Evolutionary conservation across 148 eudicot species (phyloP).

Genomic region (Fallopia convolvulus): DNA sequence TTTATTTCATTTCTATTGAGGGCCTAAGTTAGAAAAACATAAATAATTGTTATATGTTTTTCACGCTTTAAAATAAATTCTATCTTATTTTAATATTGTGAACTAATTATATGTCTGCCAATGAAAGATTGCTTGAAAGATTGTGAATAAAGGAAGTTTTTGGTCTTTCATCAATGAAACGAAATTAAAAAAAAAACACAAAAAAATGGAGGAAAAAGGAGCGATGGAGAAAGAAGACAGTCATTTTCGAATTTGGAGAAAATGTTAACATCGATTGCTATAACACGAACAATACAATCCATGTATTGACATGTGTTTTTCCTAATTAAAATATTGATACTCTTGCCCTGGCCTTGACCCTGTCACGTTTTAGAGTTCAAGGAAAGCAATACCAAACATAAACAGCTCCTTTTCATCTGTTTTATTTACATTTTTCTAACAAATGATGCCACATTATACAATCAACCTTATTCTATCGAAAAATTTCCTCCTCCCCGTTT

Average conservation of each 20-base stretch:
- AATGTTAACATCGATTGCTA: slow-evolving; percentile 32
- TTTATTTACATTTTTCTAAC: neutral
- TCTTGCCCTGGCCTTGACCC: neutral
- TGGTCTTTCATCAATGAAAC: neutral
- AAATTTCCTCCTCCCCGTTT: too few relatives aligned
- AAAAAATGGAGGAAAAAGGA: neutral
- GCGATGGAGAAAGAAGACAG: slow-evolving; percentile 14
- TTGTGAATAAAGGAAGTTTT: neutral
- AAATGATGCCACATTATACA: slow-evolving; percentile 12
- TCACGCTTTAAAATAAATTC: too few relatives aligned
- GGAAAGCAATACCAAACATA: slow-evolving; percentile 54
- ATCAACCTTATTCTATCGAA: neutral
- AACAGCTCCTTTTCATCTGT: slow-evolving; percentile 38
- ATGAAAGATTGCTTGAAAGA: too few relatives aligned
- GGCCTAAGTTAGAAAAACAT: too few relatives aligned
- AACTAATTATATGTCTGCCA: too few relatives aligned
- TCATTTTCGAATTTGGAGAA: slow-evolving; percentile 45
- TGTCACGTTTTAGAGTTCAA: slow-evolving; percentile 34
- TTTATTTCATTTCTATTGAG: too few relatives aligned
- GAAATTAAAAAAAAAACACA: neutral
- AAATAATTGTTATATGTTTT: too few relatives aligned
- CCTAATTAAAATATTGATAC: neutral
- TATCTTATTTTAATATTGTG: too few relatives aligned
- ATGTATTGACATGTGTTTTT: slow-evolving; percentile 10
- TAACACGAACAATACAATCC: slow-evolving; percentile 15